These are phyloP conservation scores for Brettanomyces naardenensis DNA, from an alignment of 805 yeast genomes.

Conservation along the genomic window DNA sequence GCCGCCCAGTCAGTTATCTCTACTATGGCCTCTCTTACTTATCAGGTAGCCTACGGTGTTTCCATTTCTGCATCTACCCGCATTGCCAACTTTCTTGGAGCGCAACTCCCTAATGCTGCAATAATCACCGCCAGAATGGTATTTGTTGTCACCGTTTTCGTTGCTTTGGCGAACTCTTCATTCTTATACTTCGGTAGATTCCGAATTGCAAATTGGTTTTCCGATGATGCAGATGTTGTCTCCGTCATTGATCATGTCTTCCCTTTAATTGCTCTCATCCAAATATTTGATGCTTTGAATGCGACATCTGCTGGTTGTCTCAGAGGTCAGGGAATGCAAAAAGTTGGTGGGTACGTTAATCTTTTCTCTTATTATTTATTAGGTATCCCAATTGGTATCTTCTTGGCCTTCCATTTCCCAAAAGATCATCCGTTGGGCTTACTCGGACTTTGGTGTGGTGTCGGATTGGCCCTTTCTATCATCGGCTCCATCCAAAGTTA, in stretches of 20 bases:
- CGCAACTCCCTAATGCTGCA: conserved; percentile 29
- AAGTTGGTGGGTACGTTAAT: conserved; percentile 46
- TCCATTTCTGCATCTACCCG: conserved; percentile 72
- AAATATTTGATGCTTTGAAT: conserved; percentile 41
- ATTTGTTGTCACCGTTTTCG: conserved; percentile 16
- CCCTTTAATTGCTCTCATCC: conserved; percentile 28
- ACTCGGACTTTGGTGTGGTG: conserved; percentile 30
- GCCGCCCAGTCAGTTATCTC: conserved; percentile 72
- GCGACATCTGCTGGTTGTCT: conserved; percentile 46
- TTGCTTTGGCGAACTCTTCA: conserved; percentile 19
- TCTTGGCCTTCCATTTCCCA: conserved; percentile 45
- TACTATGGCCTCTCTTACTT: conserved; percentile 58
- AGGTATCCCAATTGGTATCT: conserved; percentile 60
- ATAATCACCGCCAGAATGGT: conserved; percentile 20
- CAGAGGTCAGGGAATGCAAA: conserved; percentile 52
- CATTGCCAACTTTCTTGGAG: conserved; percentile 71
- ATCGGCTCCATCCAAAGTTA: conserved; percentile 45
- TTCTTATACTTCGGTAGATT: conserved; percentile 19
- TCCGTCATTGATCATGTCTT: conserved; percentile 19
- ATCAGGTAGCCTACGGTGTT: conserved; percentile 71
- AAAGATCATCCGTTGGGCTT: conserved; percentile 27
- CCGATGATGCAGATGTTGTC: conserved; percentile 24
- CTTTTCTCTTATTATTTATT: conserved; percentile 56
- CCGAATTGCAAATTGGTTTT: conserved; percentile 23
- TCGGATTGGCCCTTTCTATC: conserved; percentile 26